Percentiles rank a stretch among this genome's conserved stretches.
These are phyloP conservation scores for Trichoderma aggressivum DNA, from an alignment of 2,329 filamentous ascomycete species.

Conservation along the genomic window DNA sequence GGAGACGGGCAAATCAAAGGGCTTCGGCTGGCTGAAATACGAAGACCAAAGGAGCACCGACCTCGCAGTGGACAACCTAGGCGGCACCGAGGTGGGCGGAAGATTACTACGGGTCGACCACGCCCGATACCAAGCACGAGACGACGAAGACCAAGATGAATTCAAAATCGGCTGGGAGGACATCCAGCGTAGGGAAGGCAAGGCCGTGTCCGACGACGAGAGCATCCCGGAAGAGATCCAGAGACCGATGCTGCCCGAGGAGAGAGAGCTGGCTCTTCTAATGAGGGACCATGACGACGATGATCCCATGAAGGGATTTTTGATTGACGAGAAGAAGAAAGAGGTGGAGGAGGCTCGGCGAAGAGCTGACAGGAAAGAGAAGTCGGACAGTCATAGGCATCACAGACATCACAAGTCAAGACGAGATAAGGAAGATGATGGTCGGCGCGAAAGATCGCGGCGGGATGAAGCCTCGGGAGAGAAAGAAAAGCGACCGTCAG, in stretches of 20 bases:
- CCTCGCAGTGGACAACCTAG: constrained; percentile 91
- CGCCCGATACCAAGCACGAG: constrained; percentile 82
- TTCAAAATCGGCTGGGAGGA: constrained; percentile 58
- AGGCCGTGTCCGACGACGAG: constrained; percentile 42
- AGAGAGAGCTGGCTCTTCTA: constrained; percentile 72
- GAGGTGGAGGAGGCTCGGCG: constrained; percentile 70
- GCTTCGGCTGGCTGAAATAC: constrained; percentile 96
- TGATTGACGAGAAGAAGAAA: constrained; percentile 88
- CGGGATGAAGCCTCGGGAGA: constrained; percentile 37
- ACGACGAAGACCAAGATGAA: constrained; percentile 67
- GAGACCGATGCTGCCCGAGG: constrained; percentile 72
- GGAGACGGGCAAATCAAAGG: constrained; percentile 90
- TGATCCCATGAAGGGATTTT: constrained; percentile 92
- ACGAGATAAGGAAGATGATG: constrained; percentile 32
- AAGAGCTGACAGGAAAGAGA: constrained; percentile 47
- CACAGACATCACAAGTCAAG: constrained; percentile 45
- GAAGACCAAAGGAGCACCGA: constrained; percentile 96
- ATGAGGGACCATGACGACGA: constrained; percentile 85
- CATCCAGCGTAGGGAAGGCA: constrained; percentile 52
- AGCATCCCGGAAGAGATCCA: constrained; percentile 39
- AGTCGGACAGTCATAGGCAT: constrained; percentile 46
- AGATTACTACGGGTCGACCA: constrained; percentile 85
- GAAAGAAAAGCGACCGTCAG: constrained; percentile 26
- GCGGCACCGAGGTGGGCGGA: constrained; percentile 78
- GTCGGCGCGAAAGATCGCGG: constrained; percentile 33